These are phyloP conservation scores for Cryphonectria japonica DNA, from an alignment of 2,329 filamentous ascomycete genomes.

Conservation along the genomic window DNA sequence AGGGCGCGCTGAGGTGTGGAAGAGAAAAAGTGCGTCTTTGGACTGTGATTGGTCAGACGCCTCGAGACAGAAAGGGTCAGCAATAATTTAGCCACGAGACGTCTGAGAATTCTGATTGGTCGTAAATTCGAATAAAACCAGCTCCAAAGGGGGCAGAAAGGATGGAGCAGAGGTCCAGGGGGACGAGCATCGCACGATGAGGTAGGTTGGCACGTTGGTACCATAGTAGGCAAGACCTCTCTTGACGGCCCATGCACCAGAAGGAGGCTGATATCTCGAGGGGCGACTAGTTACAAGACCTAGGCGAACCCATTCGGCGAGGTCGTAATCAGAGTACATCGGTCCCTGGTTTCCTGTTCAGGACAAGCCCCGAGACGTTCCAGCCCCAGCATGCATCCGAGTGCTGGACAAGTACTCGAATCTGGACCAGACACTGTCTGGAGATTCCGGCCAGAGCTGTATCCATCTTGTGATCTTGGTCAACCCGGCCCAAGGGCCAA, in stretches of 20 bases:
- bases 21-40: slow-evolving; percentile 31
- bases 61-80: slow-evolving; percentile 27
- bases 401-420: slow-evolving; percentile 3
- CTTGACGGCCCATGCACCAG: slow-evolving; percentile 23
- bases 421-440: slow-evolving; percentile 23
- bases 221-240: slow-evolving; percentile 4
- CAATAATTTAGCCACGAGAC: slow-evolving; percentile 22
- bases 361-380: slow-evolving; percentile 27
- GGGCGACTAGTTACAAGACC: slow-evolving; percentile 9
- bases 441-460: slow-evolving; percentile 6
- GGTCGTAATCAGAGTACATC: slow-evolving; percentile 8
- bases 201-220: neutral
- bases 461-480: neutral
- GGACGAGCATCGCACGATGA: slow-evolving; percentile 14
- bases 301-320: slow-evolving; percentile 10
- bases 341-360: slow-evolving; percentile 25
- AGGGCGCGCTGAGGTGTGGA: slow-evolving; percentile 33
- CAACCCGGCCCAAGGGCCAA: slow-evolving; percentile 1
- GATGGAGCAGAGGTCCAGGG: slow-evolving; percentile 12
- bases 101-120: slow-evolving; percentile 30
- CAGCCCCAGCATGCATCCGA: slow-evolving; percentile 14
- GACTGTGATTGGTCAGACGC: slow-evolving; percentile 33
- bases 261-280: slow-evolving; percentile 15
- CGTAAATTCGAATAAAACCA: slow-evolving; percentile 29
- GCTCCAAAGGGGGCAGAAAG: slow-evolving; percentile 12